phyloP scores from a whole-genome alignment of 352 stramenopile species.

The Globisporangium takayamanum region DNA sequence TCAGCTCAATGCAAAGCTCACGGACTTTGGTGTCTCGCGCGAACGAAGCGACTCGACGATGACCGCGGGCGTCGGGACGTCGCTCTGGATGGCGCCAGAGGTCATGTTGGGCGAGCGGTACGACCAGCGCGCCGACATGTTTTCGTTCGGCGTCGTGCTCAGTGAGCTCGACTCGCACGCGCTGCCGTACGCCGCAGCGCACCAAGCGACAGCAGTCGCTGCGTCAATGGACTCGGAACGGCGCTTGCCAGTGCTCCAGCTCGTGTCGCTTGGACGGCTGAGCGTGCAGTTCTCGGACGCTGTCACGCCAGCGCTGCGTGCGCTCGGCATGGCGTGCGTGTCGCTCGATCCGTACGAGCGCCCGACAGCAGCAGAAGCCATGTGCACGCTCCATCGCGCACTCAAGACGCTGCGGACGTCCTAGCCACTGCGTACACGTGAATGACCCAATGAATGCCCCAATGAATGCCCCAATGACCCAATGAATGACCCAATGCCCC shows the following conservation, averaged over 20 bases:
- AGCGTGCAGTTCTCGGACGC: constrained; percentile 32
- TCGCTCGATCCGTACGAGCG: too few relatives aligned
- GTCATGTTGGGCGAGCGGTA: constrained; percentile 42
- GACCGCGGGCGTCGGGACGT: constrained; percentile 41
- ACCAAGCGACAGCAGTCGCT: constrained; percentile 6
- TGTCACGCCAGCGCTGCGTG: not conserved
- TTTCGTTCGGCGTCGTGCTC: constrained; percentile 44
- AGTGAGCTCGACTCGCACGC: constrained; percentile 38
- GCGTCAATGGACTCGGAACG: constrained; percentile 11
- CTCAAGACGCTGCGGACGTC: too few relatives aligned
- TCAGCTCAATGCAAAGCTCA: constrained; percentile 44
- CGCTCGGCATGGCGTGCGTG: too few relatives aligned
- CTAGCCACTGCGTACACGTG: too few relatives aligned
- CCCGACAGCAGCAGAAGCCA: too few relatives aligned
- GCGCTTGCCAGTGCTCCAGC: constrained; percentile 33
- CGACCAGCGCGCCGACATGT: constrained; percentile 40
- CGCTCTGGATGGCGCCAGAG: constrained; percentile 49
- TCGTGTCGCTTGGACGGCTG: constrained; percentile 22
- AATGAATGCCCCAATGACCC: too few relatives aligned
- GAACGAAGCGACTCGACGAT: constrained; percentile 32
- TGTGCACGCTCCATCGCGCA: too few relatives aligned
- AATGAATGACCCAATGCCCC: too few relatives aligned
- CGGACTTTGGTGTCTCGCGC: constrained; percentile 48
- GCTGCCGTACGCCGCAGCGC: constrained; percentile 24
- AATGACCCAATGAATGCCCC: too few relatives aligned